These are phyloP conservation scores for Myrmaecium sp. DNA, from an alignment of 2,329 filamentous ascomycete genomes.

Conservation along the genomic window DNA sequence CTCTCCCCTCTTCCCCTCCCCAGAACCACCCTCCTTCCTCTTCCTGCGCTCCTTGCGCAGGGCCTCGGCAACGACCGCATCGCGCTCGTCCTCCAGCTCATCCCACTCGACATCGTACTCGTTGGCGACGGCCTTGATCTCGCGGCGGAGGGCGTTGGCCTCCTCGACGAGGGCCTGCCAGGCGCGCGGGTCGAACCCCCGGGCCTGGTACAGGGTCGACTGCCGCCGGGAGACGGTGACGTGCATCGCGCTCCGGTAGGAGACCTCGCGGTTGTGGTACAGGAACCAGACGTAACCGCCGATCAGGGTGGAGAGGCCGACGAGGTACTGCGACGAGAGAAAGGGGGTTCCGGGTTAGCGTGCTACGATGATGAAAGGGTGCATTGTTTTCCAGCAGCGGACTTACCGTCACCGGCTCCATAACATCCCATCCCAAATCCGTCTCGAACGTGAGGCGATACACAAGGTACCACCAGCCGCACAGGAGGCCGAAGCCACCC, in stretches of 20 bases:
- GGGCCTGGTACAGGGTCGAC: constrained; percentile 54
- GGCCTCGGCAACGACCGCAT: constrained; percentile 39
- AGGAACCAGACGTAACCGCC: constrained; percentile 87
- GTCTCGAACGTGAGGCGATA: constrained; percentile 54
- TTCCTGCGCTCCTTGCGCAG: constrained; percentile 31
- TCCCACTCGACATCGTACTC: constrained; percentile 91
- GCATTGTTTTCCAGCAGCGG: neutral
- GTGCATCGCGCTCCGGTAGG: constrained; percentile 73
- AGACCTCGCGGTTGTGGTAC: constrained; percentile 79
- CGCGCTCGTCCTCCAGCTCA: constrained; percentile 54
- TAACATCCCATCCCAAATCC: constrained; percentile 72
- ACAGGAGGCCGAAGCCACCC: constrained; percentile 56
- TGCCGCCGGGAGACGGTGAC: constrained; percentile 70
- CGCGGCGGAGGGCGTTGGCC: constrained; percentile 56
- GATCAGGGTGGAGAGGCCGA: constrained; percentile 72
- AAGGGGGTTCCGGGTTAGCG: constrained; percentile 3
- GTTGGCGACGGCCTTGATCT: constrained; percentile 63
- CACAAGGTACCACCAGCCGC: constrained; percentile 67
- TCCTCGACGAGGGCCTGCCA: constrained; percentile 73
- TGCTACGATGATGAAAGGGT: neutral
- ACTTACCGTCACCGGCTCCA: constrained; percentile 62
- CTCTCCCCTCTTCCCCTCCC: constrained; percentile 16
- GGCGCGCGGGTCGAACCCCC: constrained; percentile 55
- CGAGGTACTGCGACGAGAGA: constrained; percentile 41
- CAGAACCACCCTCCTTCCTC: constrained; percentile 12